Conservation (phyloP, 2,329 filamentous ascomycete genomes). For the Alternaria angustiovoidea region DNA sequence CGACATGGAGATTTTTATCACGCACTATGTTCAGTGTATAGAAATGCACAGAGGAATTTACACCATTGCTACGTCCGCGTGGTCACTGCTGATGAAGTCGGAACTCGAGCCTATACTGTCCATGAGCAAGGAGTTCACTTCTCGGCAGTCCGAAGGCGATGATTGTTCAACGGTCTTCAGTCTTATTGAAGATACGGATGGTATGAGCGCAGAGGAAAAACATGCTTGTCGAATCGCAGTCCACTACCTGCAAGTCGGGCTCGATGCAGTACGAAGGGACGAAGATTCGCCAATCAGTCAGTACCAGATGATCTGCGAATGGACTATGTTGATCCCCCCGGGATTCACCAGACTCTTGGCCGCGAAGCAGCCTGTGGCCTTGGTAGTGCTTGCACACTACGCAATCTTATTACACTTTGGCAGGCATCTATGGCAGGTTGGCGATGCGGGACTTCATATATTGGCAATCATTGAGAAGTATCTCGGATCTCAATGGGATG, state of each 20-base stretch:
- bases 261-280: constrained; percentile 26
- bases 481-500: constrained; percentile 42
- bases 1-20: constrained; percentile 38
- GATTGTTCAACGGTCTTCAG: constrained; percentile 28
- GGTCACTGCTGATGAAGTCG: constrained; percentile 36
- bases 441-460: constrained; percentile 27
- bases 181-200: constrained; percentile 25
- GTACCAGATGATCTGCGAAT: constrained; percentile 45
- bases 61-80: constrained; percentile 27
- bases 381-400: constrained; percentile 61
- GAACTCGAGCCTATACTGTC: constrained; percentile 39
- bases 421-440: constrained; percentile 30
- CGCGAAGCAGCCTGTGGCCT: constrained; percentile 51
- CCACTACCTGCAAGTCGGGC: constrained; percentile 29
- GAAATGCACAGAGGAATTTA: constrained; percentile 30
- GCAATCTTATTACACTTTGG: constrained; percentile 57
- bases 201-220: constrained; percentile 25
- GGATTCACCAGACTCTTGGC: constrained; percentile 51
- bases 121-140: constrained; percentile 24
- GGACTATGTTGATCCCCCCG: constrained; percentile 48
- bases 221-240: constrained; percentile 39
- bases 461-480: constrained; percentile 60
- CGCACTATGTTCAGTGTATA: constrained; percentile 41
- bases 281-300: constrained; percentile 8
- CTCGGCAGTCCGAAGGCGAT: constrained; percentile 25